Conservation (phyloP, 108 stramenopile genomes). For the Nitzschia putrida region DNA sequence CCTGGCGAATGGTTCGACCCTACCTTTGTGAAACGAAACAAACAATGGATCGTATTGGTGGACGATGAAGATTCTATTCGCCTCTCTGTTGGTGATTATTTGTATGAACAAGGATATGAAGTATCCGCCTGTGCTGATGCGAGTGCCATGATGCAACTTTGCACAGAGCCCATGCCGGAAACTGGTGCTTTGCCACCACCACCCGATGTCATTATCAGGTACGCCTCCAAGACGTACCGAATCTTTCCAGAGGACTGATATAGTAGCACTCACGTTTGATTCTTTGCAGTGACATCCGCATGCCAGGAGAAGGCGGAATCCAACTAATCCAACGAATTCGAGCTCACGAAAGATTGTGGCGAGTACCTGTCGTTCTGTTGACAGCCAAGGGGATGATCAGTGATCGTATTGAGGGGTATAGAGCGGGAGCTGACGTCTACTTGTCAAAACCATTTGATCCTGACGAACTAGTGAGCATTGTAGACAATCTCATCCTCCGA, state of each 20-base stretch:
- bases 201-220: slow-evolving; percentile 65
- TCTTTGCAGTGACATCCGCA: slow-evolving; percentile 86
- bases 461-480: slow-evolving; percentile 77
- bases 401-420: slow-evolving; percentile 83
- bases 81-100: slow-evolving; percentile 68
- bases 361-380: slow-evolving; percentile 75
- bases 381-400: slow-evolving; percentile 80
- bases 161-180: not conserved
- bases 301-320: slow-evolving; percentile 84
- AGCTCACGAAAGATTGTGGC: slow-evolving; percentile 15
- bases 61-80: slow-evolving; percentile 87
- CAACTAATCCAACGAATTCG: slow-evolving; percentile 65
- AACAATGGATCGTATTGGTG: slow-evolving; percentile 72
- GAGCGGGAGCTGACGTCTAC: slow-evolving; percentile 79
- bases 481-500: slow-evolving; percentile 68
- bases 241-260: not conserved
- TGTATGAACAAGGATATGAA: slow-evolving; percentile 69
- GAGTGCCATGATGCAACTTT: slow-evolving; percentile 50
- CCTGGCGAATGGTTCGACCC: not conserved
- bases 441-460: slow-evolving; percentile 89
- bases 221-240: not conserved
- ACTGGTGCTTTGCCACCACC: slow-evolving; percentile 8
- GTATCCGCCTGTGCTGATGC: slow-evolving; percentile 78
- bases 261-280: not conserved
- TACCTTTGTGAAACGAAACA: slow-evolving; percentile 40